Percentiles rank a stretch among this genome's conserved stretches.
Evolutionary conservation across 768 basidiomycete genomes (phyloP).

Genomic region (Serendipita sp.): DNA sequence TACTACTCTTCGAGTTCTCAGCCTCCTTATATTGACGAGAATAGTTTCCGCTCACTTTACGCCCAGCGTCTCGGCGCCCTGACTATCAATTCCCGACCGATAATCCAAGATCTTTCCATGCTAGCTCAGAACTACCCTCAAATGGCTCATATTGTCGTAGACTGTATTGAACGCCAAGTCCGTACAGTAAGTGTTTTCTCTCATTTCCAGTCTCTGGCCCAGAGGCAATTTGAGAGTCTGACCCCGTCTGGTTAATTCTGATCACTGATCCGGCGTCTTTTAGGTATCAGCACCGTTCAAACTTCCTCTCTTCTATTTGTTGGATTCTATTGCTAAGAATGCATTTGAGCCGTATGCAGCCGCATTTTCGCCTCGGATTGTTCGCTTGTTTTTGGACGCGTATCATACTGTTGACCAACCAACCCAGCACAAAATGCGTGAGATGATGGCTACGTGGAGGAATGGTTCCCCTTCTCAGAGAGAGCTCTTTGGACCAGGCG

Average conservation of each 20-base stretch:
- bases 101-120: constrained; percentile 84
- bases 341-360: constrained; percentile 84
- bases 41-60: constrained; percentile 67
- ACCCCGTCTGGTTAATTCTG: constrained; percentile 18
- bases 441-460: constrained; percentile 93
- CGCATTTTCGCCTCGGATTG: constrained; percentile 67
- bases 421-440: constrained; percentile 91
- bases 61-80: constrained; percentile 56
- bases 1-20: constrained; percentile 8
- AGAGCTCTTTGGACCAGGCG: constrained; percentile 69
- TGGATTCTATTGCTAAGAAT: constrained; percentile 97
- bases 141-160: constrained; percentile 62
- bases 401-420: constrained; percentile 72
- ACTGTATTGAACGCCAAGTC: constrained; percentile 73
- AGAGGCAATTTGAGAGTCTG: neutral
- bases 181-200: constrained; percentile 58
- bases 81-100: constrained; percentile 84
- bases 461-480: constrained; percentile 64
- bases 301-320: constrained; percentile 82
- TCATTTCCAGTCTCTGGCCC: constrained; percentile 7
- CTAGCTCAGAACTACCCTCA: constrained; percentile 75
- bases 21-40: constrained; percentile 33
- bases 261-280: constrained; percentile 52
- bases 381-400: constrained; percentile 70
- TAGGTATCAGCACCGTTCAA: constrained; percentile 85